phyloP scores from a whole-genome alignment of 805 yeast species.

The Starmerella stigmatis region DNA sequence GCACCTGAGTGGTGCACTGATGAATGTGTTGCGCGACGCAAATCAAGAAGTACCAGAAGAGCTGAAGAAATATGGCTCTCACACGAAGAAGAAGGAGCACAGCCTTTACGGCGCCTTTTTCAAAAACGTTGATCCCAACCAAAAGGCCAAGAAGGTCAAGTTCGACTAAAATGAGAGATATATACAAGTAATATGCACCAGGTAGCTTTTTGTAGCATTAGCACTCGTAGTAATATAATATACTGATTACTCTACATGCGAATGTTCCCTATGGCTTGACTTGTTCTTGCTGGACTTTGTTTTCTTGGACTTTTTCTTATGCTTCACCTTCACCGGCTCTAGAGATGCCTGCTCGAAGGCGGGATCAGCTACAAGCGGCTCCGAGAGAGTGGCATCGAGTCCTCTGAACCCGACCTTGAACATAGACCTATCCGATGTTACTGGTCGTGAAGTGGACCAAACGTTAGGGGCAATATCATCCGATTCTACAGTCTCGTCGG shows the following conservation, averaged over 20 bases:
- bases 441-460: not conserved
- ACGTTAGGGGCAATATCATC: conserved; percentile 6
- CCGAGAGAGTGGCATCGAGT: not conserved
- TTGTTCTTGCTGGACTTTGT: conserved; percentile 12
- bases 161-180: conserved; percentile 39
- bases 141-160: conserved; percentile 78
- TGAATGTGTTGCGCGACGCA: conserved; percentile 87
- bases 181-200: too few species aligned
- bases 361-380: conserved; percentile 1
- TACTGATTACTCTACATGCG: not conserved
- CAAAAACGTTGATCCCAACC: conserved; percentile 79
- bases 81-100: conserved; percentile 95
- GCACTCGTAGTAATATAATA: not conserved
- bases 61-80: conserved; percentile 88
- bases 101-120: conserved; percentile 97
- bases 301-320: conserved; percentile 27
- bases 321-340: conserved; percentile 26
- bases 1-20: conserved; percentile 87
- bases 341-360: conserved; percentile 6
- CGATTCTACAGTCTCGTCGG: conserved; percentile 29
- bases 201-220: too few species aligned
- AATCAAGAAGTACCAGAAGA: conserved; percentile 94
- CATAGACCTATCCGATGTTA: conserved; percentile 17
- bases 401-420: conserved; percentile 25
- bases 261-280: not conserved